Base-by-base conservation (phyloP, 176 grass and related monocot genomes). In the Saccharum spontaneum region DNA sequence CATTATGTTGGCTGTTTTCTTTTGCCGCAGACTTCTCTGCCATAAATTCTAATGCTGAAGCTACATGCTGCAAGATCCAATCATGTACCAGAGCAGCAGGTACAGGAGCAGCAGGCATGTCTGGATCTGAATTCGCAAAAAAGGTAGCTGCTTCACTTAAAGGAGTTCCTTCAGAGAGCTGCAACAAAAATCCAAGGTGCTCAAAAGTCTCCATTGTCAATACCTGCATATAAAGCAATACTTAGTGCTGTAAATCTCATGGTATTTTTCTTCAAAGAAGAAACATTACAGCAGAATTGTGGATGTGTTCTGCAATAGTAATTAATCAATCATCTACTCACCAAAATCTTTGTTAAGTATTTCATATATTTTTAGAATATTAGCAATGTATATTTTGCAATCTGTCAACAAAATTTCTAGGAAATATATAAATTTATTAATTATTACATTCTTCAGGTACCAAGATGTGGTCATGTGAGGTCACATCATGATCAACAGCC, bases 71-170 rank as follows among this genome's bases (percentile, higher is more conserved):
- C 65, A 92, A 84, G 40, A 99, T 74, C 97, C 97, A 99, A 48
- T 96, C 94, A 81, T 91, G 97, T 73, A 99, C 83, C 76, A 96
- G 76, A 43, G 90, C 50, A 86, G 90, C 90, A 57, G 97, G 86
- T 72, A 99, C 85, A 74, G 97, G 88, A 80, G 88, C 93, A 78
- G 93, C 97, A 10, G 97, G 97, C 97, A 99, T 99, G 78, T 91
- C 91, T 76, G 94, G 89, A 94, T 99, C 97, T 14, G 93, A 99
- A 84, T 99, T 99, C 45, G 97, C 91, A 80, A 99, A 99, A 92
- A 99, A 99, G 8, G 88, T 87, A 26, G 97, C 94, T 73, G 84
- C 88, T 91, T 99, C 82, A 38, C 74, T 96, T 88, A 99, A 92
- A 52, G 84, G 30, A 86, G 88, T 88, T 75, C 94, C 97, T 84